Percentiles rank a stretch among this genome's conserved stretches.
Conservation (phyloP, 2,329 filamentous ascomycete genomes). For the Aureobasidium zeae region DNA sequence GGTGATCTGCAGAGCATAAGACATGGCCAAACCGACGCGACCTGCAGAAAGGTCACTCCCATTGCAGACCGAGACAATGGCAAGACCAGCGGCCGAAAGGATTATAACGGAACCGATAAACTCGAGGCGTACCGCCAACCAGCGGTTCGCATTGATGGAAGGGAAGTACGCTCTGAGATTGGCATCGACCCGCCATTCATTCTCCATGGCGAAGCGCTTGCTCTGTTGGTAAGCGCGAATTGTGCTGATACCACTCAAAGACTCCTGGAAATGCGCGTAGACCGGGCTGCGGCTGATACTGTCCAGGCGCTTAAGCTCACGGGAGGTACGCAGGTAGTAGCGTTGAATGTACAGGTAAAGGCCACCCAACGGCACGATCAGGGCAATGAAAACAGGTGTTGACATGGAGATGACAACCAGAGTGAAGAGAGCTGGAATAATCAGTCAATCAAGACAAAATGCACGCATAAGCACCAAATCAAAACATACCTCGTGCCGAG, state of each 20-base stretch:
- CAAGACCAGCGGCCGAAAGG: slow-evolving; percentile 70
- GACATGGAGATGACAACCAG: slow-evolving; percentile 73
- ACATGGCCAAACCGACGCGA: slow-evolving; percentile 87
- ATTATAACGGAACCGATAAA: slow-evolving; percentile 95
- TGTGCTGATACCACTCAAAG: slow-evolving; percentile 83
- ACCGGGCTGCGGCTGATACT: slow-evolving; percentile 93
- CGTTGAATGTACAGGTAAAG: slow-evolving; percentile 91
- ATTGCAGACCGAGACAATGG: slow-evolving; percentile 68
- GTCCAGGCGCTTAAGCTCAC: slow-evolving; percentile 91
- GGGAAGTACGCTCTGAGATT: slow-evolving; percentile 94
- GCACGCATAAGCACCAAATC: slow-evolving; percentile 5
- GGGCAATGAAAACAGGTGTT: slow-evolving; percentile 67
- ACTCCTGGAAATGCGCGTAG: slow-evolving; percentile 97
- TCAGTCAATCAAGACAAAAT: slow-evolving; percentile 10
- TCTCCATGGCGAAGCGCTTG: slow-evolving; percentile 78
- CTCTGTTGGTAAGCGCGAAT: slow-evolving; percentile 93
- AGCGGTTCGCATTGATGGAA: slow-evolving; percentile 80
- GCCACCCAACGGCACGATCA: slow-evolving; percentile 71
- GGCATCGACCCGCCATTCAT: slow-evolving; percentile 93
- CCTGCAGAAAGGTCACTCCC: slow-evolving; percentile 58
- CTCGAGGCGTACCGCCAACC: slow-evolving; percentile 89
- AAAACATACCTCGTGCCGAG: slow-evolving; percentile 38
- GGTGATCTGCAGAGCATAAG: slow-evolving; percentile 93
- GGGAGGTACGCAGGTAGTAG: slow-evolving; percentile 92
- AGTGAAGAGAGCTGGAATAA: slow-evolving; percentile 57